Evolutionary conservation across 352 stramenopile genomes (phyloP), one percentile per base, ranked within the genome.

Genomic region (Phytopythium helicoides): DNA sequence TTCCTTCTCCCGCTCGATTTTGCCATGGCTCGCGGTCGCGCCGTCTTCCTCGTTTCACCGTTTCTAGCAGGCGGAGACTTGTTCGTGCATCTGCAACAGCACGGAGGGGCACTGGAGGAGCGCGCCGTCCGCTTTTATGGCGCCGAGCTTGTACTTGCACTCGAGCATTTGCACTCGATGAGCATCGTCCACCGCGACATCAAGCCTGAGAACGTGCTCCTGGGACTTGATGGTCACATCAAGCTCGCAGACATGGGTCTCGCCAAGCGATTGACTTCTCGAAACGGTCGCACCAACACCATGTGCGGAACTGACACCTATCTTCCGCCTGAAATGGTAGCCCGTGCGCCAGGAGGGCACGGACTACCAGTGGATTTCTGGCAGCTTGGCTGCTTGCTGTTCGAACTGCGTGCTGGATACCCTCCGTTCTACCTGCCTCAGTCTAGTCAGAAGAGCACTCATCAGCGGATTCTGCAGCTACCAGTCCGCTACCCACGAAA

Each of bases 61-160:
- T 99, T 99, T 66, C 98, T 98, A 85, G 83, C 95, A 7, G 97
- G 97, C 9, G 97, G 97, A 8, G 96, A 99, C 65, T 73, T 99
- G 25, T 95, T 95, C 52, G 51, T 92, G 39, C 84, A 95, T 61
- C 88, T 95, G 81, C 83, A 94, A 58, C 90, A 92, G 62, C 77
- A 86, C 44, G 84, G 84, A 49, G 86, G 86, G 2, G 87, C 71
- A 48, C 92, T 95, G 37, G 65, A 65, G 16, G 81, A 96, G 47
- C 69, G 84, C 33, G 73, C 78, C 11, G 85, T 95, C 4, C 64
- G 68, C 8, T 96, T 97, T 52, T 96, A 96, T 64, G 86, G 79
- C 9, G 76, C 87, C 0, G 86, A 96, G 56, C 59, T 93, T 47
- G 54, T 91, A 40, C 51, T 94, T 16, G 87, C 83, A 15, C 59